Evolutionary conservation across 306 rosid genomes (phyloP), one percentile per base, ranked within the genome.

Genomic region (Glycyrrhiza uralensis): DNA sequence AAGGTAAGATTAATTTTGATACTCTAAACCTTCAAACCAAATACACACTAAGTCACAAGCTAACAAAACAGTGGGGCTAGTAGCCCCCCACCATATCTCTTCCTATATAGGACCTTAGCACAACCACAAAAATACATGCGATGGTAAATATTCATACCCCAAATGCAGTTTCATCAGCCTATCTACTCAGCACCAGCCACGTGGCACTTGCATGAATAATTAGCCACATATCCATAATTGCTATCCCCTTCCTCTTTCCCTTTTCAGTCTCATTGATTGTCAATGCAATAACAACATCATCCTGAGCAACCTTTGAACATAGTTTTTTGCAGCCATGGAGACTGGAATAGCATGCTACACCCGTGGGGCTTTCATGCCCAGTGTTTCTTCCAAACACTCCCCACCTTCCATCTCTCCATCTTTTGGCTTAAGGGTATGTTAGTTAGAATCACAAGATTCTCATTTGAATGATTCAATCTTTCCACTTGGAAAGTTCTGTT

Each of bases 51-150:
- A 1, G 19, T n/a, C 72, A 78, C 49, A 78, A 69, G 76, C 71
- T 60, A 60, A 80, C 78, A 69, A n/a, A 75, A 51, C 7, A 51
- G 44, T 56, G 69, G 63, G 73, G 51, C 17, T 56, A 76, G 71
- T 17, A 51, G 15, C 64, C 19, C 66, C 33, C 55, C 47, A 81
- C 84, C 85, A 84, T 91, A 83, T 88, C 90, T 80, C 81, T 81
- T 87, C 23, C 14, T 59, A 36, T 4, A 69, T 13, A 69, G 51
- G 57, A 80, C 66, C 74, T 62, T 35, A 60, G 60, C 83, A 71
- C 82, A 85, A 71, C 97, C 97, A 91, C 97, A 88, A 71, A 83
- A 73, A 81, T 68, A 76, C 72, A 46, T 76, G 86, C 76, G 85
- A 86, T 80, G 76, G 86, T 35, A 78, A 75, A 83, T 30, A 49